These are phyloP conservation scores for Paraconiothyrium sp. DNA, from an alignment of 2,329 filamentous ascomycete genomes.

Conservation along the genomic window DNA sequence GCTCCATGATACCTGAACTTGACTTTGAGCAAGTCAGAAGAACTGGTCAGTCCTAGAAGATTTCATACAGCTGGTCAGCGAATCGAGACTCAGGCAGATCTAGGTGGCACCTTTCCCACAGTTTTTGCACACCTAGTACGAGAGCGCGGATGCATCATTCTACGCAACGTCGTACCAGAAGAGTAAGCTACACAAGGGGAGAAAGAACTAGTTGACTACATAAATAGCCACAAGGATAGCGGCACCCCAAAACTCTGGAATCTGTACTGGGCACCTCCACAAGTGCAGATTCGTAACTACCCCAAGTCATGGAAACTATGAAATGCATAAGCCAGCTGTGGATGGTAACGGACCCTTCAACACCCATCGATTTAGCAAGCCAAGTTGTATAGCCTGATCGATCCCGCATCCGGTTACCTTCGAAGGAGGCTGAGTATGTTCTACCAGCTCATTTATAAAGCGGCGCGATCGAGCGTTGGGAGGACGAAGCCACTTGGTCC, in stretches of 20 bases:
- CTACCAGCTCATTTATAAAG: constrained; percentile 29
- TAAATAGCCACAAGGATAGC: constrained; percentile 11
- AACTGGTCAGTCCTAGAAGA: constrained; percentile 11
- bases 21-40: constrained; percentile 16
- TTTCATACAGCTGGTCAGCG: not conserved
- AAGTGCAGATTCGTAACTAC: constrained; percentile 19
- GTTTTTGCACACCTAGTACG: constrained; percentile 15
- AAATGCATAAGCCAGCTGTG: constrained; percentile 18
- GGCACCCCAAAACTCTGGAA: constrained; percentile 16
- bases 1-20: constrained; percentile 17
- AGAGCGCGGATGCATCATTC: constrained; percentile 18
- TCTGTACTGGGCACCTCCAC: constrained; percentile 18
- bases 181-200: constrained; percentile 18
- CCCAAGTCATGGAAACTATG: constrained; percentile 17
- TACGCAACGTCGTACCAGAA: constrained; percentile 19
- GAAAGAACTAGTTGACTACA: constrained; percentile 15
- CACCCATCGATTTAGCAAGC: constrained; percentile 16
- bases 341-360: constrained; percentile 16
- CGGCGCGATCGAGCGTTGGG: constrained; percentile 33
- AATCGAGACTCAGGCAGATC: not conserved
- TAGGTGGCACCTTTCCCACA: constrained; percentile 14
- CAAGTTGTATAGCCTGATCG: constrained; percentile 34
- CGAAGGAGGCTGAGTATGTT: constrained; percentile 25
- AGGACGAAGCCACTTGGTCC: constrained; percentile 24
- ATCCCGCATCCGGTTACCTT: constrained; percentile 36